Evolutionary conservation across 768 basidiomycete genomes (phyloP).

Genomic region (Tylopilus plumbeoviolaceoides): DNA sequence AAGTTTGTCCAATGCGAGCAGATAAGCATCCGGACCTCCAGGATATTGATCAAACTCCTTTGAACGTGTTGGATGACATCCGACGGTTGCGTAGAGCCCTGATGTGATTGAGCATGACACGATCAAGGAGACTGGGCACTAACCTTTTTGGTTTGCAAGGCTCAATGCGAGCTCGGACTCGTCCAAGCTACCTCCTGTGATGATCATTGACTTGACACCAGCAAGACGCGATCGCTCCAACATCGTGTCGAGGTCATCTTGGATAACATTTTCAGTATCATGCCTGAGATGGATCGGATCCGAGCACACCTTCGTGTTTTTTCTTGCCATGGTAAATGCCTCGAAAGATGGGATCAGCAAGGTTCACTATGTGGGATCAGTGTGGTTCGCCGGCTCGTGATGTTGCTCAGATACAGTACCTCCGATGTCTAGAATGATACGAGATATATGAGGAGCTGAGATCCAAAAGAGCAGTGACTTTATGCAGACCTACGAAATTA

Average conservation of each 20-base stretch:
- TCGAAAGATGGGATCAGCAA: slow-evolving; percentile 56
- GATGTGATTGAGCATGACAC: background rate
- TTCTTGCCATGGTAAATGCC: slow-evolving; percentile 46
- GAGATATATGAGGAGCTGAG: no score
- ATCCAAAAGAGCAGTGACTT: background rate
- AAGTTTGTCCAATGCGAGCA: slow-evolving; percentile 53
- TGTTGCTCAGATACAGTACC: slow-evolving; percentile 13
- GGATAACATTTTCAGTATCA: background rate
- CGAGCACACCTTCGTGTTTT: slow-evolving; percentile 45
- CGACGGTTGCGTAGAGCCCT: slow-evolving; percentile 72
- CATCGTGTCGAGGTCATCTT: slow-evolving; percentile 63
- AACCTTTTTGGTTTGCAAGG: slow-evolving; percentile 58
- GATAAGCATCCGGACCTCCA: slow-evolving; percentile 57
- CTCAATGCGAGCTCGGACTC: slow-evolving; percentile 59
- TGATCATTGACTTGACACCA: slow-evolving; percentile 66
- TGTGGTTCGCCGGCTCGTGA: no score
- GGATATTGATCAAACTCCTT: slow-evolving; percentile 57
- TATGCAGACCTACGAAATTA: slow-evolving; percentile 35
- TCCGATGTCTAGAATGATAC: slow-evolving; percentile 33
- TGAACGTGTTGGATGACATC: slow-evolving; percentile 77
- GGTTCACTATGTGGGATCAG: slow-evolving; percentile 36
- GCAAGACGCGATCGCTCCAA: slow-evolving; percentile 51
- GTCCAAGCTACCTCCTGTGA: slow-evolving; percentile 68
- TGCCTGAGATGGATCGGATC: background rate
- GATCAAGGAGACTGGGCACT: background rate